A percentile compares a stretch with the other conserved stretches of the same genome.
phyloP scores from a whole-genome alignment of 768 basidiomycete species.

The Boletus sp. region DNA sequence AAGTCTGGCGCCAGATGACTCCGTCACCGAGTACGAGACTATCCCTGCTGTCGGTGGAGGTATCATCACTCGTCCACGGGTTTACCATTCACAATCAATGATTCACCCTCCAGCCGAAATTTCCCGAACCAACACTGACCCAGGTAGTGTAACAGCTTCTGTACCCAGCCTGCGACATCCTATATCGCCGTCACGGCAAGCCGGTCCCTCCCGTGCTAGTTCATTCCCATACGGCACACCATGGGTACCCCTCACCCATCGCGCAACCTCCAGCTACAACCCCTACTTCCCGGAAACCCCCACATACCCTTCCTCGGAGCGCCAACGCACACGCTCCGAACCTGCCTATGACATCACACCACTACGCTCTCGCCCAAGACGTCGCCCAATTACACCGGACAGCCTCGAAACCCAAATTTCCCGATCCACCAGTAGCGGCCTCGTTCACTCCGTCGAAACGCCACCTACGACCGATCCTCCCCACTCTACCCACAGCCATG shows the following conservation, averaged over 20 bases:
- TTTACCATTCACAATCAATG: slow-evolving; percentile 82
- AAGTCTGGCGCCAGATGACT: slow-evolving; percentile 43
- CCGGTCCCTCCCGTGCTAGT: slow-evolving; percentile 31
- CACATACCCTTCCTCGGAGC: background rate
- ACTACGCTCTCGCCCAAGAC: slow-evolving; percentile 25
- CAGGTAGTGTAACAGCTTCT: slow-evolving; percentile 47
- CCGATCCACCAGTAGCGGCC: slow-evolving; percentile 45
- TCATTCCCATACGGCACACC: slow-evolving; percentile 6
- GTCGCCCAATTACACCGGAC: slow-evolving; percentile 45
- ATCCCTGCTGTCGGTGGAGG: slow-evolving; percentile 93
- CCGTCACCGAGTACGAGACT: slow-evolving; percentile 71
- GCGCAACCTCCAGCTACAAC: slow-evolving; percentile 21
- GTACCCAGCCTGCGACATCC: background rate
- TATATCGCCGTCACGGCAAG: slow-evolving; percentile 6
- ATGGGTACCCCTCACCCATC: slow-evolving; percentile 12
- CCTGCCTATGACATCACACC: slow-evolving; percentile 19
- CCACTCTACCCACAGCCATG: slow-evolving; percentile 14
- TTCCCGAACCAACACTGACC: slow-evolving; percentile 35
- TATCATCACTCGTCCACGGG: slow-evolving; percentile 76
- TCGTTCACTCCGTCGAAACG: slow-evolving; percentile 43
- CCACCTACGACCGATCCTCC: slow-evolving; percentile 38
- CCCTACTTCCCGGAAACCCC: slow-evolving; percentile 8
- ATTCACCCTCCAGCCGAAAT: slow-evolving; percentile 46
- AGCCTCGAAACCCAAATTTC: slow-evolving; percentile 51
- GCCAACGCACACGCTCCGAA: slow-evolving; percentile 15